Evolutionary conservation across 1,284 basidiomycete genomes (phyloP), one percentile per base, ranked within the genome.

Genomic region (Sporisorium sorghi): DNA sequence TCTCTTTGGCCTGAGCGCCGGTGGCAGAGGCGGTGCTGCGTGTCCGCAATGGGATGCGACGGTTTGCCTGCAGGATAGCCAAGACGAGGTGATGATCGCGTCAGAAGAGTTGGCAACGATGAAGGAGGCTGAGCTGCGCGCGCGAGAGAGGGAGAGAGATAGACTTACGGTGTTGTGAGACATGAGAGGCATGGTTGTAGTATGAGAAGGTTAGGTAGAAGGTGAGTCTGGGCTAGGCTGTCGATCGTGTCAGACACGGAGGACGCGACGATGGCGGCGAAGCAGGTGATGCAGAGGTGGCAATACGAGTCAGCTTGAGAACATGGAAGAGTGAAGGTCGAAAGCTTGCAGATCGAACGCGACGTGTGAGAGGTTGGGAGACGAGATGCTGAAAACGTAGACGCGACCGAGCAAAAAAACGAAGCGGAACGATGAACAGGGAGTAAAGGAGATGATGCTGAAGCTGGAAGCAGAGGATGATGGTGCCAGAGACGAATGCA

Each of bases 1-100:
- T 75, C 64, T 75, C 73, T 21, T 70, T 75, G n/a, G 73, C 60
- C 51, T 75, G 68, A 9, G 63, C 54, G 6, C 71, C 65, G 6
- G 53, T 56, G 33, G 53, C 61, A 23, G 71, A 68, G 50, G 64
- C 63, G 47, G 67, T 71, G 64, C 68, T 75, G 30, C 73, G 67
- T 48, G 73, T 75, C 53, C 73, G 67, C 54, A 71, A 57, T 43
- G 73, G 73, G 59, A 71, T 70, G 52, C 73, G 58, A 48, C 73
- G 67, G 28, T 67, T 71, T 62, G 73, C 63, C 73, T 75, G 49
- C 46, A 9, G 28, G 32, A 23, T 14, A 21, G 50, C 50, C 24
- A 40, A 44, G 42, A 17, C 12, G 50, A 53, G 12, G 47, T n/a
- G n/a, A n/a, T n/a, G n/a, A n/a, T n/a, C n/a, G n/a, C n/a, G 47